Conservation (phyloP, 176 grass and related monocot genomes). For the Ensete ventricosum region DNA sequence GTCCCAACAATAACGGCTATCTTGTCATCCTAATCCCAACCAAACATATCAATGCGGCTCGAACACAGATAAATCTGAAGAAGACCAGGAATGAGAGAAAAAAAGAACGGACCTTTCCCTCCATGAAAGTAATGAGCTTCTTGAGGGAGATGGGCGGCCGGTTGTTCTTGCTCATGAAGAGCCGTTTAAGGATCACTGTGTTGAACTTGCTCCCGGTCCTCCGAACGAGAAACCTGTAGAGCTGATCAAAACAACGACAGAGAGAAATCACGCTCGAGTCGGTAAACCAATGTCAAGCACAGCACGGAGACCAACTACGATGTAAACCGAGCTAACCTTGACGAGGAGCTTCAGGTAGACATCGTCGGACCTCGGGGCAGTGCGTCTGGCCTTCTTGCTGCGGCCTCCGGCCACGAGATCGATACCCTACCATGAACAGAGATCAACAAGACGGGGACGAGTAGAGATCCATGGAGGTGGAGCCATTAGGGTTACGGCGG, state of each 20-base stretch:
- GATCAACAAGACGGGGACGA: not conserved
- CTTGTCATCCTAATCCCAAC: not conserved
- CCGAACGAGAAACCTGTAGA: conserved; percentile 80
- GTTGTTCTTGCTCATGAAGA: conserved; percentile 86
- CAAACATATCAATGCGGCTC: not conserved
- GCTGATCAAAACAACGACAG: conserved; percentile 23
- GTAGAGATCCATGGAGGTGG: no score
- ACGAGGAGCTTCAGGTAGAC: conserved; percentile 88
- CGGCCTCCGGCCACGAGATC: conserved; percentile 40
- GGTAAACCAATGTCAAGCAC: conserved; percentile 4
- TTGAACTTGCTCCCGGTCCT: conserved; percentile 74
- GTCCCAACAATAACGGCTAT: conserved; percentile 6
- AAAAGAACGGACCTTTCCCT: conserved; percentile 30
- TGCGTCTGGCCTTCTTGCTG: conserved; percentile 54
- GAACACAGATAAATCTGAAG: not conserved
- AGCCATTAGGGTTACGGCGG: no score
- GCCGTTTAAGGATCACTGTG: conserved; percentile 62
- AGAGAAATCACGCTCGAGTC: not conserved
- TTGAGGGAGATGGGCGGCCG: conserved; percentile 59
- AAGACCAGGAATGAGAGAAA: not conserved
- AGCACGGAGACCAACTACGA: not conserved
- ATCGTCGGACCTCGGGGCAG: conserved; percentile 51
- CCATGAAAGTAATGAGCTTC: conserved; percentile 64
- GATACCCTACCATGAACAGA: conserved; percentile 30
- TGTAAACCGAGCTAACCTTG: conserved; percentile 35